Base-by-base conservation (phyloP, 2,329 filamentous ascomycete genomes). In the Pseudopyricularia javanii region DNA sequence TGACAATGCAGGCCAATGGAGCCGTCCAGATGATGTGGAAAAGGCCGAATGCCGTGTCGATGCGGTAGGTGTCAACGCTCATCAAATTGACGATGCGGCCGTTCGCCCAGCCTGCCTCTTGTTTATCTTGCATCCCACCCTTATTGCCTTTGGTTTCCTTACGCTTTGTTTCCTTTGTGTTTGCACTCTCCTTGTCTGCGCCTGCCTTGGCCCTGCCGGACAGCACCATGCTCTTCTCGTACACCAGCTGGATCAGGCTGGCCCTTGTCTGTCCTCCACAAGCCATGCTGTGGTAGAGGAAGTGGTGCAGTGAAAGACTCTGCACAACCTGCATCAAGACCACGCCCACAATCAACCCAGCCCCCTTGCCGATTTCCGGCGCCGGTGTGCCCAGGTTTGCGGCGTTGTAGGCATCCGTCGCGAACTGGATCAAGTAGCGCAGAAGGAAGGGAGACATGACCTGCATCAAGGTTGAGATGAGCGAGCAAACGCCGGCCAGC, bases 21-120 rank as follows among this genome's bases (percentile, higher is more conserved):
- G 88, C 81, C 1, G 88, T 88, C 93, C 93, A 98, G 22, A 87
- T 74, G 71, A 96, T 79, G 66, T 98, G 93, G 68, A 96, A 91
- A 66, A 96, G 78, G 43, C 88, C 89, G 37, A 80, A 88, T 1
- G 90, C 90, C 63, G 90, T 86, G 61, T 97, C 91, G 55, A 98
- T 76, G 59, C 91, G 88, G 67, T 95, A 94, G 0, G 91, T 94
- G 64, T 97, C 91, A 47, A 93, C 89, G 56, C 88, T 91, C 91
- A 97, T 96, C 59, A 97, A 65, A 59, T 94, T 95, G 63, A 93
- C 82, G 51, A 97, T 88, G 57, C 89, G 82, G 22, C 93, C 93
- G 61, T 96, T 97, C 54, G 84, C 84, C 91, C 91, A 97, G 24
- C 91, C 93, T 22, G 80, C 74, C 3, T 72, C 26, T 17, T 43